These are phyloP conservation scores for Boletus sp. DNA, from an alignment of 768 basidiomycete genomes.

Conservation along the genomic window DNA sequence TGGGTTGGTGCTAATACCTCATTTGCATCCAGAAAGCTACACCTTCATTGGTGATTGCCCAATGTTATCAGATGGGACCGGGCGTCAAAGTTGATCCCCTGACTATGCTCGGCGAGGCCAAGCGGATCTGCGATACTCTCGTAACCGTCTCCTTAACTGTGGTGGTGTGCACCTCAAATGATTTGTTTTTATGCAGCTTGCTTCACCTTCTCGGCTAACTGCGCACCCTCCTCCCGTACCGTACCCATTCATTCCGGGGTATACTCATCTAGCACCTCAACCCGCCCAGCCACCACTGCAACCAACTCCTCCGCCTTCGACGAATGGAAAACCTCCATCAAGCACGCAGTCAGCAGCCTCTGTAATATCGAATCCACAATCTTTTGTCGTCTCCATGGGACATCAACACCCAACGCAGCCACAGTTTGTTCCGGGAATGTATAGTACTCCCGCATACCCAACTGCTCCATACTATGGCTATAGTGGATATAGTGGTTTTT, in stretches of 20 bases:
- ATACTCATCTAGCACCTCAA: slow-evolving; percentile 26
- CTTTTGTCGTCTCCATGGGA: slow-evolving; percentile 70
- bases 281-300: slow-evolving; percentile 33
- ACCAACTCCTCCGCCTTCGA: slow-evolving; percentile 37
- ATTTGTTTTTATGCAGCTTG: slow-evolving; percentile 47
- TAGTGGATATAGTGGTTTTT: slow-evolving; percentile 36
- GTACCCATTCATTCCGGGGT: slow-evolving; percentile 47
- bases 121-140: slow-evolving; percentile 72
- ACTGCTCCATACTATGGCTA: slow-evolving; percentile 66
- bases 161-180: slow-evolving; percentile 10
- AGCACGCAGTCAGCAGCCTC: slow-evolving; percentile 36
- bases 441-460: slow-evolving; percentile 46
- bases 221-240: slow-evolving; percentile 63
- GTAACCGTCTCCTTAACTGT: slow-evolving; percentile 38
- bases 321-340: slow-evolving; percentile 34
- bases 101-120: slow-evolving; percentile 71
- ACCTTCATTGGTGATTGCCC: slow-evolving; percentile 70
- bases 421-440: slow-evolving; percentile 40
- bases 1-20: slow-evolving; percentile 7
- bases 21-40: slow-evolving; percentile 45
- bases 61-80: slow-evolving; percentile 76
- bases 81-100: slow-evolving; percentile 70
- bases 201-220: slow-evolving; percentile 70
- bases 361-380: slow-evolving; percentile 68
- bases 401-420: slow-evolving; percentile 49